Conservation (phyloP, 352 stramenopile genomes). For the Phytophthora niederhauseri region DNA sequence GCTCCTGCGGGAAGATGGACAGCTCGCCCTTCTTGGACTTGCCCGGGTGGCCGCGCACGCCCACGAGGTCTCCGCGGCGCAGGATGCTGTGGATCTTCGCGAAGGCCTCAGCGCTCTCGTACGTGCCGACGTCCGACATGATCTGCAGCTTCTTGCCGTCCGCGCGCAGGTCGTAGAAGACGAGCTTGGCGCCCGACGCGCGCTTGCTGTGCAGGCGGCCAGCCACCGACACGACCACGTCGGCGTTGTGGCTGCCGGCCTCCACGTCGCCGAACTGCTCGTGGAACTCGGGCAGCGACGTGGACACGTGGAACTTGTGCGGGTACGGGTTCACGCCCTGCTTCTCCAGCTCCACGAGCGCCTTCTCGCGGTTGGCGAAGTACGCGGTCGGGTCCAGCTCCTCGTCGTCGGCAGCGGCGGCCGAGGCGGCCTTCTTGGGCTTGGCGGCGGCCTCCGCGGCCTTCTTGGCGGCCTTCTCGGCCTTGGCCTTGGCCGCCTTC, state of each 20-base stretch:
- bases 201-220: constrained; percentile 97
- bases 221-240: constrained; percentile 91
- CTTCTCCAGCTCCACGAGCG: constrained; percentile 91
- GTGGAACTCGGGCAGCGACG: constrained; percentile 95
- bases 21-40: constrained; percentile 99
- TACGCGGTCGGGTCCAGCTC: constrained; percentile 98
- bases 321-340: constrained; percentile 96
- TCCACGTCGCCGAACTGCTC: constrained; percentile 83
- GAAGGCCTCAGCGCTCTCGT: constrained; percentile 63
- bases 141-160: constrained; percentile 97
- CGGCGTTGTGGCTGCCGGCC: constrained; percentile 81
- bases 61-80: constrained; percentile 97
- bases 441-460: constrained; percentile 33
- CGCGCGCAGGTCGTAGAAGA: constrained; percentile 98
- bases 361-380: constrained; percentile 95
- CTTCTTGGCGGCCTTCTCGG: constrained; percentile 50
- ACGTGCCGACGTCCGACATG: constrained; percentile 92
- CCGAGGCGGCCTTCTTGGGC: too few relatives aligned
- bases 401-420: constrained; percentile 84
- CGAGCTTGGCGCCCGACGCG: constrained; percentile 95
- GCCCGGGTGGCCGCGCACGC: constrained; percentile 92
- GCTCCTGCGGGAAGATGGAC: constrained; percentile 93
- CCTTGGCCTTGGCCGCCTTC: constrained; percentile 93
- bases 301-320: constrained; percentile 98
- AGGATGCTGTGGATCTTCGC: constrained; percentile 90